These are phyloP conservation scores for Plantago lanceolata DNA, from an alignment of 305 asterid genomes.

Conservation along the genomic window DNA sequence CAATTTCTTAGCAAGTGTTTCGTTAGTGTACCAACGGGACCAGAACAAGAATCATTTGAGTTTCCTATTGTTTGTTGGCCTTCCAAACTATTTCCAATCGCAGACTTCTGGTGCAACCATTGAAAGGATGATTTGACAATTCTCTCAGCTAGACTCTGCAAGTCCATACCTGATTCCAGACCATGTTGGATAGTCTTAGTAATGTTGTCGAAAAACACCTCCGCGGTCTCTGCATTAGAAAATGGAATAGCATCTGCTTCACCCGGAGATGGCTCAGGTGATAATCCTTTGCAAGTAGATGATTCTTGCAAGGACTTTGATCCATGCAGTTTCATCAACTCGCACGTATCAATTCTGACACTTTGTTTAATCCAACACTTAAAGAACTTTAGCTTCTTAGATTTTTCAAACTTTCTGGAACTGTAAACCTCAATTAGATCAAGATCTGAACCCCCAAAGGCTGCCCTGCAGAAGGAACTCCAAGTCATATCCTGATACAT, in stretches of 20 bases:
- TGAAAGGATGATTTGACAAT: constrained; percentile 60
- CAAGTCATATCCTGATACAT: constrained; percentile 48
- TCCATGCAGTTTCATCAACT: constrained; percentile 25
- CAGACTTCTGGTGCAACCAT: constrained; percentile 41
- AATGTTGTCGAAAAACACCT: constrained; percentile 50
- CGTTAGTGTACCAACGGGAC: constrained; percentile 35
- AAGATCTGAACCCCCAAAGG: constrained; percentile 52
- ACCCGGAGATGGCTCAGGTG: constrained; percentile 39
- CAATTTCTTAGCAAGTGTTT: constrained; percentile 54
- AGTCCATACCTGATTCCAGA: constrained; percentile 69
- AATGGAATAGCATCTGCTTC: constrained; percentile 38
- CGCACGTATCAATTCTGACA: constrained; percentile 30
- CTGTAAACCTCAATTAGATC: constrained; percentile 63
- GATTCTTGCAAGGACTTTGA: constrained; percentile 34
- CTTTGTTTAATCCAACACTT: constrained; percentile 92
- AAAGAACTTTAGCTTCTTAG: constrained; percentile 73
- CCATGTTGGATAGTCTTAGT: constrained; percentile 54
- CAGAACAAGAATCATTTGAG: constrained; percentile 33
- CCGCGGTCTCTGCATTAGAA: constrained; percentile 44
- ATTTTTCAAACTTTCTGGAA: constrained; percentile 39
- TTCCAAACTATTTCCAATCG: constrained; percentile 27
- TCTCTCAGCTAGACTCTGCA: constrained; percentile 72
- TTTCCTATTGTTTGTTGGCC: constrained; percentile 30
- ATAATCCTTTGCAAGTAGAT: constrained; percentile 31
- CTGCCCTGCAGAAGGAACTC: constrained; percentile 70